Evolutionary conservation across 2,329 filamentous ascomycete genomes (phyloP).

Genomic region (Cladosporium oxysporum): DNA sequence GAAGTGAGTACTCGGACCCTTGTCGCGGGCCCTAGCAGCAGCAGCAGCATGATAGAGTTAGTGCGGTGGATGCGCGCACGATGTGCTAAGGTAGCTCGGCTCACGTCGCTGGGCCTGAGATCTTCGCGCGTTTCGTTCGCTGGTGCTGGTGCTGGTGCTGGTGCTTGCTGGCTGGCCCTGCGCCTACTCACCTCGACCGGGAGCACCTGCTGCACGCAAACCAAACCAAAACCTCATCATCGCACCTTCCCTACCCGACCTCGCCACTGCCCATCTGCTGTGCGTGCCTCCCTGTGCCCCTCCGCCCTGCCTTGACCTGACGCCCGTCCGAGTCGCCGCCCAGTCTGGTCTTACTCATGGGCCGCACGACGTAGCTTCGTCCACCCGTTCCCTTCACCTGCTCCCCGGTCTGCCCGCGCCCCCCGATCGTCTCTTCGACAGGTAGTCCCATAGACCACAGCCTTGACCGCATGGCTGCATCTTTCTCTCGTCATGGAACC

Average conservation of each 20-base stretch:
- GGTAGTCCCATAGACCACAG: conserved; percentile 19
- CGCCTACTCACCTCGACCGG: not conserved
- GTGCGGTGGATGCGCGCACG: not conserved
- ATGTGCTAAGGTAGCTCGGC: not conserved
- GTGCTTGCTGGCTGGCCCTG: not conserved
- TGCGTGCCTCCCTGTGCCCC: conserved; percentile 4
- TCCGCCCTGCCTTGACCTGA: not conserved
- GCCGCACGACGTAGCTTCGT: conserved; percentile 13
- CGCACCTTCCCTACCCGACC: not conserved
- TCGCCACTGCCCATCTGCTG: not conserved
- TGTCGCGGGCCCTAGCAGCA: not conserved
- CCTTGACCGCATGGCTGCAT: conserved; percentile 22
- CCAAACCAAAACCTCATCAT: not conserved
- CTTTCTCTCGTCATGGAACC: conserved; percentile 19
- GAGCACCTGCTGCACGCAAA: not conserved
- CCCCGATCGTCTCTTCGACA: conserved; percentile 17
- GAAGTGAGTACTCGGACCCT: not conserved
- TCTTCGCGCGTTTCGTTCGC: not conserved
- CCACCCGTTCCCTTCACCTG: conserved; percentile 9
- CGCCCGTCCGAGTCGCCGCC: conserved; percentile 3
- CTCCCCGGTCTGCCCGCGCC: conserved; percentile 82
- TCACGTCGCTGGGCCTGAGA: not conserved
- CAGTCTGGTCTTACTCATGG: not conserved
- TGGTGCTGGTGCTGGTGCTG: not conserved
- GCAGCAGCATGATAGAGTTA: not conserved